Evolutionary conservation across 768 basidiomycete species (phyloP), one percentile per base, ranked within the genome.

Genomic region (Myochromella boudieri): DNA sequence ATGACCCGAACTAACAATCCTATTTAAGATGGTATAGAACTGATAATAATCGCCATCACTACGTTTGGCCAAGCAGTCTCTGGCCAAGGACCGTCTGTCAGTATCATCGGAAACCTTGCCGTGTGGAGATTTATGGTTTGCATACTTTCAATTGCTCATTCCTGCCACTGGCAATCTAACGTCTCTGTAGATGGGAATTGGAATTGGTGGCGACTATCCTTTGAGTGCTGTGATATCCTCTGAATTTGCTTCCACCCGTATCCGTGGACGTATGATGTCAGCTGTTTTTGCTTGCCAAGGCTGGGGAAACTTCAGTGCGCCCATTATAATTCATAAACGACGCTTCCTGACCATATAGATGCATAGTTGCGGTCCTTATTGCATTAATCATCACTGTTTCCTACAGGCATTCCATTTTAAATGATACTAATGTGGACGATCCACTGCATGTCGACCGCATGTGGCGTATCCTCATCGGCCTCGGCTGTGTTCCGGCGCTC

Each of bases 191-290:
- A 82, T 82, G 78, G 88, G 89, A 0, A 63, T 92, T 2, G 91
- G 91, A 4, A 88, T 94, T 14, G 91, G 91, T 4, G 91, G 91
- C 12, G 92, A 95, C 57, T 94, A 95, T 60, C 92, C 92, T 4
- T 63, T 94, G 0, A 82, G 79, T 42, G 87, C 91, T 14, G 85
- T 91, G 58, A 94, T 95, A 57, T 84, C 92, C 3, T 91, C 88
- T 24, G 92, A 95, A 60, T 95, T 94, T 55, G 85, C 92, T 1
- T 75, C 87, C 1, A 86, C 84, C n/a, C 77, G 78, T 34, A 81
- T 74, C 38, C 81, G 92, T 55, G 92, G 92, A 37, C 76, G 91
- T 20, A 81, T 95, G 65, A 93, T 95, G 90, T 85, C 86, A 0
- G 88, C 86, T 6, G 90, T 93, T 0, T 94, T 94, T 53, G 83